Conservation (phyloP, 1,139 yeast genomes). For the Blastobotrys raffinosifermentans region DNA sequence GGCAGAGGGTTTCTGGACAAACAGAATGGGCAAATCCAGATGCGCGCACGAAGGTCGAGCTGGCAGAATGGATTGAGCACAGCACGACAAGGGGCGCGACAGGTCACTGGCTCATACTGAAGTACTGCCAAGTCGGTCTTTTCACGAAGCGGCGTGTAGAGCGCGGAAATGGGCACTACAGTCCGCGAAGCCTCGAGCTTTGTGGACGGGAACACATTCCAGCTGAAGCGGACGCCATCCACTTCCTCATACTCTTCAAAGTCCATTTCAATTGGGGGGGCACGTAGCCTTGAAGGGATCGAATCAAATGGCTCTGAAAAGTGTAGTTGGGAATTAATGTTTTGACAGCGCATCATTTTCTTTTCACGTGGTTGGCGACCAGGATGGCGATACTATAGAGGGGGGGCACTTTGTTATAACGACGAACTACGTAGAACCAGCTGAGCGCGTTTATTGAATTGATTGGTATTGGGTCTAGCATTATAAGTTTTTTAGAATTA, state of each 20-base stretch:
- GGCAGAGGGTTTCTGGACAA: constrained; percentile 80
- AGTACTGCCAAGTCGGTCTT: constrained; percentile 77
- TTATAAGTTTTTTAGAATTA: too few species aligned
- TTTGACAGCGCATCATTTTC: constrained; percentile 1
- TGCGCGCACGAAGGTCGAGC: constrained; percentile 71
- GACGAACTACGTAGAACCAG: too few species aligned
- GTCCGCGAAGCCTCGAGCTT: constrained; percentile 86
- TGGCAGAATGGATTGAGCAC: constrained; percentile 80
- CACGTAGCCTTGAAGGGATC: too few species aligned
- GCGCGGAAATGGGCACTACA: constrained; percentile 90
- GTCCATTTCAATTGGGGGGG: constrained; percentile 40
- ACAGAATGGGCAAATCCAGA: constrained; percentile 92
- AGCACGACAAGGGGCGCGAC: constrained; percentile 80
- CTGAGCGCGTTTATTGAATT: too few species aligned
- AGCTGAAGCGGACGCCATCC: constrained; percentile 85
- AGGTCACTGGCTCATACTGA: constrained; percentile 82
- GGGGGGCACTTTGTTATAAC: too few species aligned
- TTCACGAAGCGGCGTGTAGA: constrained; percentile 85
- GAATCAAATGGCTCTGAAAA: not conserved
- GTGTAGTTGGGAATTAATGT: not conserved
- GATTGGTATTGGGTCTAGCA: too few species aligned
- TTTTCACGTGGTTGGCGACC: not conserved
- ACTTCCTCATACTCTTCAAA: constrained; percentile 82
- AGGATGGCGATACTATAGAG: too few species aligned
- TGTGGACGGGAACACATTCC: constrained; percentile 88